Conservation (phyloP, 352 stramenopile species). For the Globisporangium rhizosaccharum region DNA sequence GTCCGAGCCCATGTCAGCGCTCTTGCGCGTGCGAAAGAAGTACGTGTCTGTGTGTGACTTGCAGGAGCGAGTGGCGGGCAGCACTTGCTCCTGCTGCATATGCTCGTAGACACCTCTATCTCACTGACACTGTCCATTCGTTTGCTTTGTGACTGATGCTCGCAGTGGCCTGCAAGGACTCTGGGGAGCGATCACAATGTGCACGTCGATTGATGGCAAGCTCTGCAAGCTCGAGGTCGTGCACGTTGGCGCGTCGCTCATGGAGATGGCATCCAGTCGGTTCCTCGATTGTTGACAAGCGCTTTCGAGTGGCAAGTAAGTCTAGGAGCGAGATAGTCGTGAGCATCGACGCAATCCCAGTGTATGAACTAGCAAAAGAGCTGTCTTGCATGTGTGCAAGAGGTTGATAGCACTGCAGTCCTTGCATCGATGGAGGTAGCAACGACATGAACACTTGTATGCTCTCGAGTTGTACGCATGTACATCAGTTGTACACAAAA, state of each 20-base stretch:
- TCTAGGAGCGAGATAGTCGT: too few species aligned
- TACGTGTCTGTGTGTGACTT: conserved; percentile 5
- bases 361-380: too few species aligned
- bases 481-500: too few species aligned
- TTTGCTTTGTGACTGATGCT: not conserved
- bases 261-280: conserved; percentile 53
- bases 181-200: conserved; percentile 70
- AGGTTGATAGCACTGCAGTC: too few species aligned
- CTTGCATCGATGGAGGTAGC: too few species aligned
- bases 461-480: too few species aligned
- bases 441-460: too few species aligned
- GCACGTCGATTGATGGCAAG: conserved; percentile 50
- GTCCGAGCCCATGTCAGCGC: conserved; percentile 41
- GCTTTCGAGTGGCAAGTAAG: too few species aligned
- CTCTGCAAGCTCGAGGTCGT: conserved; percentile 21
- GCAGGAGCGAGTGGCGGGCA: too few species aligned
- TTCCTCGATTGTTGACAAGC: conserved; percentile 32
- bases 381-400: too few species aligned
- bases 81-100: too few species aligned
- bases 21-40: conserved; percentile 59
- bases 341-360: too few species aligned
- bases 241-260: conserved; percentile 21
- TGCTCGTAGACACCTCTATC: not conserved
- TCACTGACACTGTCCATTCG: not conserved
- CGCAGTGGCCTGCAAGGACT: conserved; percentile 51